Base-by-base conservation (phyloP, 768 basidiomycete genomes). In the Paxillus involutus region DNA sequence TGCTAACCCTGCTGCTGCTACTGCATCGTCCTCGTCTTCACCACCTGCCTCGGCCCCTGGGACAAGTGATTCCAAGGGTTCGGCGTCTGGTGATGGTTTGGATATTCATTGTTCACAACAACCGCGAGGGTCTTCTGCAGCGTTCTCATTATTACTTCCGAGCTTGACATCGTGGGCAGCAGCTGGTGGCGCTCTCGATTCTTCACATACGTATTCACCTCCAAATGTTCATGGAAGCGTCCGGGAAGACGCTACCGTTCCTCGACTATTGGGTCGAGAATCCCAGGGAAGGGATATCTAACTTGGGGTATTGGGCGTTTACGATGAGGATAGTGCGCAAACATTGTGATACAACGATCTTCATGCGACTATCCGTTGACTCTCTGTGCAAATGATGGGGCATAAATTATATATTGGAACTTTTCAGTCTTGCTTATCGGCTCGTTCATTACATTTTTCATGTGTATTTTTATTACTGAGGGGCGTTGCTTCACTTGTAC, bases 91-190 rank as follows among this genome's bases (percentile, higher is more conserved):
- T 43, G 60, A 53, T 26, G 46, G 17, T 16, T 33, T 32, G 30
- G 60, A 51, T 52, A 40, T 56, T 3, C 56, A 59, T 13, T 51
- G 53, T 33, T 54, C 63, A 16, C 68, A 64, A 32, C 63, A 51
- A 13, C 60, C 55, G 9, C 68, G 64, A 24, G 57, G 58, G 47
- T 36, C 59, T 16, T 53, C 64, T 45, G 65, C 68, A 13, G 51
- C 57, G 14, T 54, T 64, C 36, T 59, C 59, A 2, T 63, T 61
- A 33, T 57, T 75, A 4, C 63, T 76, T 41, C 74, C 72, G 7
- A 63, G 56, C 49, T 51, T 75, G 42, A 67, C 69, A 4, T 68
- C 74, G 17, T 73, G 75, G 75, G 59, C 71, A 35, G 55, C 66
- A 11, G 58, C 64, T 26, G 61, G 70, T 14, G 51, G 44, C 32